phyloP scores from a whole-genome alignment of 2,329 filamentous ascomycete species.

The Aspergillus texensis region DNA sequence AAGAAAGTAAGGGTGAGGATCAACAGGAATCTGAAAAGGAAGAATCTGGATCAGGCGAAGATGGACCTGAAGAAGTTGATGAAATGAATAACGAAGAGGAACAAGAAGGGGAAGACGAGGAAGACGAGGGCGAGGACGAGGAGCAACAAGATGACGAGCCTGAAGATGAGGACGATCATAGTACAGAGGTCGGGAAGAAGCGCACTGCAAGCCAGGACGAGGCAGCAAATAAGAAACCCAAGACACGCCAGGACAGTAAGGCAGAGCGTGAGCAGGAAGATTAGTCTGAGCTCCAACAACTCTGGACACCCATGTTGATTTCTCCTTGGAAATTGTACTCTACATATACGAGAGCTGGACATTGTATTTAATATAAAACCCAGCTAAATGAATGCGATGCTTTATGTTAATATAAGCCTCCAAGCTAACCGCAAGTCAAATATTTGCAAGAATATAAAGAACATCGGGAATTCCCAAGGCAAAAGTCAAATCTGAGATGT shows the following conservation, averaged over 20 bases:
- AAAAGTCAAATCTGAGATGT: too few relatives aligned
- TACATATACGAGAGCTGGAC: neutral
- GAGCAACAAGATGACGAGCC: too few relatives aligned
- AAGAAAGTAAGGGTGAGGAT: conserved; percentile 29
- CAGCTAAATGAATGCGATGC: too few relatives aligned
- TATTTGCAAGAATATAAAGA: too few relatives aligned
- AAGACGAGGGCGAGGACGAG: neutral
- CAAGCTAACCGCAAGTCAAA: too few relatives aligned
- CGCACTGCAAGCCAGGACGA: neutral
- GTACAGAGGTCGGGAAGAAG: neutral
- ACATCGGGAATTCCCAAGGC: too few relatives aligned
- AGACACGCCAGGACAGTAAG: neutral
- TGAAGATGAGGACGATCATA: neutral
- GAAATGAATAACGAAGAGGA: neutral
- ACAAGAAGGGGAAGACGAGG: neutral
- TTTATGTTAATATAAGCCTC: too few relatives aligned
- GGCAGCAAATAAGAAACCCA: neutral
- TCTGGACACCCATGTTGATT: neutral
- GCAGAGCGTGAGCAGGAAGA: conserved; percentile 4
- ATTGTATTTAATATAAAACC: neutral
- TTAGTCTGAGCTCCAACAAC: neutral
- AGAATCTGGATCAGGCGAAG: neutral
- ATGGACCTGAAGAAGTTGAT: neutral
- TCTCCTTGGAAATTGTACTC: neutral
- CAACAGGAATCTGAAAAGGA: conserved; percentile 15